Evolutionary conservation across 371 early-diverging fungal genomes (phyloP), one percentile per base, ranked within the genome.

Genomic region (Mucor indicus): DNA sequence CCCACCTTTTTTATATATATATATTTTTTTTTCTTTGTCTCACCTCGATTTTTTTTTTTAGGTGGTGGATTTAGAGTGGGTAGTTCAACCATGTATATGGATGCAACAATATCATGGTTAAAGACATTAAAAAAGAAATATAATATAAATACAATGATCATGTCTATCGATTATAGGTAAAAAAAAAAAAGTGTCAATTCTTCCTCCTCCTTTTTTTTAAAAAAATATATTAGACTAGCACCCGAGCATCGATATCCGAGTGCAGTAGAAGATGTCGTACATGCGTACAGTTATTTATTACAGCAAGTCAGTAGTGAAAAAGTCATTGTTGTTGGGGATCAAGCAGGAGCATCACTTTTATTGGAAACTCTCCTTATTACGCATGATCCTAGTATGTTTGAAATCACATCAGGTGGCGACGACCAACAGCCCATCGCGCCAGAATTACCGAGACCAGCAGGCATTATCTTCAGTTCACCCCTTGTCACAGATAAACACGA

Each of bases 61-160:
- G 73, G 75, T 48, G 72, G 76, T 31, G 76, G 76, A 12, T 76
- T 72, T 38, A 61, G 76, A 39, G 55, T 76, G 7, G 76, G 76
- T 4, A 67, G 48, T 30, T 64, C 68, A 32, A 76, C 70, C 31
- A 76, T 76, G 76, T 76, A 62, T 30, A 67, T 72, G 70, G 76
- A 72, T 31, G 64, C 66, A 19, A 56, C 59, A n/a, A 62, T 76
- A 39, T 58, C 57, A 20, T 70, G 69, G 68, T 48, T 76, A 1
- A 55, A 63, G 1, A 30, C 56, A 0, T 40, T 76, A 1, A 69
- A 72, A 44, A 60, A 63, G 15, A 65, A 76, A 31, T 66, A 70
- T 24, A 54, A 62, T 4, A n/a, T 76, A 12, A 55, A 56, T 15
- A 60, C 50, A 3, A 43, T 76, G 41, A 69, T 76, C 50, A 76